Evolutionary conservation across 352 stramenopile genomes (phyloP), one percentile per base, ranked within the genome.

Genomic region (Phytophthora pluvialis): DNA sequence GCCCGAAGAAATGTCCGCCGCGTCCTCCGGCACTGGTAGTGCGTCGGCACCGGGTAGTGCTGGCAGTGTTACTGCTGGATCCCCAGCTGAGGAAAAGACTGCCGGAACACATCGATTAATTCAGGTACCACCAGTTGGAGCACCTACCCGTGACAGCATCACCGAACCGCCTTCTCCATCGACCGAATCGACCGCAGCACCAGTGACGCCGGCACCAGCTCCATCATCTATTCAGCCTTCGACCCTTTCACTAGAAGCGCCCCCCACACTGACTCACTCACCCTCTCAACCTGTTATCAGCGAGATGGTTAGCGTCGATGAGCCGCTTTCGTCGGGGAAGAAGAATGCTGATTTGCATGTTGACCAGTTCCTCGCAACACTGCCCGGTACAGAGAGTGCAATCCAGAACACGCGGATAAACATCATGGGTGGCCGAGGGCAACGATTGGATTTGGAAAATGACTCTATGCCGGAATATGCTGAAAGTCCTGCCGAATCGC

Each of bases 351-450:
- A 78, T 60, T 16, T 79, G 18, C 70, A 89, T 38, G 80, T 93
- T 72, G 83, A 96, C 76, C 67, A 83, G 39, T 84, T 93, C 60
- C 72, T 97, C 55, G 76, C 86, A 64, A 86, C 77, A 21, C 89
- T 98, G 75, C 93, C 90, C 39, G 89, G 94, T 31, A 97, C 80
- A 38, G 94, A 98, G 75, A 87, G 78, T 39, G 93, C 93, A 42
- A 98, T 98, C 40, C 92, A 92, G 49, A 97, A 97, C 61, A 84
- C 78, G 32, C 71, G 85, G 16, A 95, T 98, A 58, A 97, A 94
- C 39, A 87, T 98, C 9, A 90, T 98, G 80, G 93, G 94, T 39
- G 94, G 94, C 25, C 81, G 94, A 66, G 90, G 89, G 8, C 89
- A 97, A 39, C 84, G 92, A 46, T 73, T 98, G 18, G 82, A 95